A percentile compares a stretch with the other conserved stretches of the same genome.
These are phyloP conservation scores for Aspergillus conjunctus DNA, from an alignment of 495 filamentous ascomycete species.

Conservation along the genomic window DNA sequence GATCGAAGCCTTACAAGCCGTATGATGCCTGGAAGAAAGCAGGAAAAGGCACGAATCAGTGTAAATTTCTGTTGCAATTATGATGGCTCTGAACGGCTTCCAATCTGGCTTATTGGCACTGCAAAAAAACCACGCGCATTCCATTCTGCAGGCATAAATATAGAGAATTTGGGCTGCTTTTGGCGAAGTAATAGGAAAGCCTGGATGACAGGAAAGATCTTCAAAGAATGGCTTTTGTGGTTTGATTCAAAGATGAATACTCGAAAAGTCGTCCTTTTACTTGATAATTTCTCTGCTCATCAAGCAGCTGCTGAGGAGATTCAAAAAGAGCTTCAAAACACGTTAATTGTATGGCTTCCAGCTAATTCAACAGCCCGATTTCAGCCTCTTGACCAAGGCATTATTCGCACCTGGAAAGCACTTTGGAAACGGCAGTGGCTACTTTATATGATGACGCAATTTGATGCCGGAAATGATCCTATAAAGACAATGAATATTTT, in stretches of 20 bases:
- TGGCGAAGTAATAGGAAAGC: conserved; percentile 33
- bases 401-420: conserved; percentile 33
- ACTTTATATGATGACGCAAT: conserved; percentile 20
- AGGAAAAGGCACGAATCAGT: conserved; percentile 28
- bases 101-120: conserved; percentile 32
- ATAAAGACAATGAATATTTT: conserved; percentile 24
- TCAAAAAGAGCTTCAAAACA: conserved; percentile 18
- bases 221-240: conserved; percentile 30
- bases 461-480: conserved; percentile 18
- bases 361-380: conserved; percentile 29
- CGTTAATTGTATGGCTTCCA: conserved; percentile 31
- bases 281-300: conserved; percentile 39
- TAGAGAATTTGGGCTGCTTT: conserved; percentile 23
- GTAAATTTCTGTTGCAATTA: conserved; percentile 27
- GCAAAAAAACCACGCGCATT: conserved; percentile 26
- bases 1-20: conserved; percentile 22
- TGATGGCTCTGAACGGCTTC: conserved; percentile 24
- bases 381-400: conserved; percentile 36
- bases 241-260: conserved; percentile 30
- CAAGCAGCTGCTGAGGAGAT: conserved; percentile 20
- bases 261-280: conserved; percentile 30
- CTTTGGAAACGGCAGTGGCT: conserved; percentile 31
- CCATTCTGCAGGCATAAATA: conserved; percentile 16
- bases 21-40: conserved; percentile 19
- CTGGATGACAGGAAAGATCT: conserved; percentile 33